Conservation (phyloP, 2,329 filamentous ascomycete species). For the Neofusicoccum umdonicola region DNA sequence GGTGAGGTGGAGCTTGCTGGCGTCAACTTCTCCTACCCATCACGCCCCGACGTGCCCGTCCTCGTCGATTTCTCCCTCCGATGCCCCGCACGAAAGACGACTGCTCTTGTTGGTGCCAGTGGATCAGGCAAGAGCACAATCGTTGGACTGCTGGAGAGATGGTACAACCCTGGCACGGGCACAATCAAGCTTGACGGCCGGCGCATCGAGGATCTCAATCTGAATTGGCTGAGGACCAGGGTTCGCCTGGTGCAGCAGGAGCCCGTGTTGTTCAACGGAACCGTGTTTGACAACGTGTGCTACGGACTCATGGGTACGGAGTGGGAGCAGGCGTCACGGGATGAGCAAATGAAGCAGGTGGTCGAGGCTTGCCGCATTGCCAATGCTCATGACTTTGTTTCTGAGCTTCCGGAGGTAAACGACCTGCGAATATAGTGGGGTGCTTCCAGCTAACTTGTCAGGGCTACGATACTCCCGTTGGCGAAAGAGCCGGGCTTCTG, state of each 20-base stretch:
- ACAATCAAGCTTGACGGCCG: conserved; percentile 73
- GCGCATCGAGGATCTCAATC: conserved; percentile 77
- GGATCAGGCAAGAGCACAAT: conserved; percentile 95
- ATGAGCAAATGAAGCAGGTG: conserved; percentile 57
- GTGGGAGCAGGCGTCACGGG: conserved; percentile 27
- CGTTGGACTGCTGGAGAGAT: conserved; percentile 86
- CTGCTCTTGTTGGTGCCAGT: conserved; percentile 89
- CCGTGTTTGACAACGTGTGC: conserved; percentile 86
- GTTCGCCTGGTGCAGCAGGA: conserved; percentile 93
- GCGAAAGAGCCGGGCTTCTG: conserved; percentile 86
- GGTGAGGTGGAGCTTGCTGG: conserved; percentile 69
- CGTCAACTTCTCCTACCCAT: conserved; percentile 92
- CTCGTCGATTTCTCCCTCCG: conserved; percentile 78
- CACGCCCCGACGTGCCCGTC: conserved; percentile 82
- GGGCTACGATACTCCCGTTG: conserved; percentile 89
- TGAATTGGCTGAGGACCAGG: conserved; percentile 88
- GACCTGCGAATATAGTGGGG: not conserved
- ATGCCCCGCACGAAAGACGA: conserved; percentile 87
- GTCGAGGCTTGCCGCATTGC: conserved; percentile 84
- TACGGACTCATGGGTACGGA: conserved; percentile 62
- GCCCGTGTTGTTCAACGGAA: conserved; percentile 83
- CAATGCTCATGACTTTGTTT: conserved; percentile 92
- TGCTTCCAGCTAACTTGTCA: conserved; percentile 43
- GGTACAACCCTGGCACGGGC: conserved; percentile 86
- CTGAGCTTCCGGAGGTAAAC: conserved; percentile 56